These are phyloP conservation scores for Malassezia globosa DNA, from an alignment of 1,284 basidiomycete genomes.

Conservation along the genomic window DNA sequence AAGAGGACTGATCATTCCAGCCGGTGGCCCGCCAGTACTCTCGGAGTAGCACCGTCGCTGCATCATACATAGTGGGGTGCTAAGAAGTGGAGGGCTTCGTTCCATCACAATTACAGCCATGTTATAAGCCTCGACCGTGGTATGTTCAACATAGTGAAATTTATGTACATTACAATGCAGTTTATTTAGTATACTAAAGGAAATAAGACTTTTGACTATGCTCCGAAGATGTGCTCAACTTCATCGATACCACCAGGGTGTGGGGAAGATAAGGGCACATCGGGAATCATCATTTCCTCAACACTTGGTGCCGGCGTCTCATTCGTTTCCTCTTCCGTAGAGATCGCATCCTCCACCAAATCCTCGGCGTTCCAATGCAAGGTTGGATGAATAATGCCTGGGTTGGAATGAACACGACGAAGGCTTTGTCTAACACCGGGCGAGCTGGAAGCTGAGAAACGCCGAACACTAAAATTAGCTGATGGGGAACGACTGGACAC, in stretches of 20 bases:
- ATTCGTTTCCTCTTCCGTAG: slow-evolving; percentile 19
- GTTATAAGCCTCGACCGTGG: no score
- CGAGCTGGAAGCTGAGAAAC: slow-evolving; percentile 15
- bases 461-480: slow-evolving; percentile 9
- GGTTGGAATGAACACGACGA: slow-evolving; percentile 11
- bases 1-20: slow-evolving; percentile 93
- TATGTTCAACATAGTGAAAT: no score
- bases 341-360: slow-evolving; percentile 17
- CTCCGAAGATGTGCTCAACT: slow-evolving; percentile 37
- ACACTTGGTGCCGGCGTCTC: background rate
- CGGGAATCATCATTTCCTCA: slow-evolving; percentile 6
- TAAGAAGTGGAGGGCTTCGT: background rate
- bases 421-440: background rate
- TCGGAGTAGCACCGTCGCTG: slow-evolving; percentile 63
- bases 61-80: slow-evolving; percentile 35
- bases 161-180: no score
- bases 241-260: slow-evolving; percentile 39
- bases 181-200: background rate
- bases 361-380: slow-evolving; percentile 35
- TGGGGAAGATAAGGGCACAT: slow-evolving; percentile 23
- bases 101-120: no score
- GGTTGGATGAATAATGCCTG: slow-evolving; percentile 20
- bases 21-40: slow-evolving; percentile 79
- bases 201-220: slow-evolving; percentile 7
- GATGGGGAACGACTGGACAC: slow-evolving; percentile 19